Conservation (phyloP, 1,284 basidiomycete genomes). For the Malassezia globosa region DNA sequence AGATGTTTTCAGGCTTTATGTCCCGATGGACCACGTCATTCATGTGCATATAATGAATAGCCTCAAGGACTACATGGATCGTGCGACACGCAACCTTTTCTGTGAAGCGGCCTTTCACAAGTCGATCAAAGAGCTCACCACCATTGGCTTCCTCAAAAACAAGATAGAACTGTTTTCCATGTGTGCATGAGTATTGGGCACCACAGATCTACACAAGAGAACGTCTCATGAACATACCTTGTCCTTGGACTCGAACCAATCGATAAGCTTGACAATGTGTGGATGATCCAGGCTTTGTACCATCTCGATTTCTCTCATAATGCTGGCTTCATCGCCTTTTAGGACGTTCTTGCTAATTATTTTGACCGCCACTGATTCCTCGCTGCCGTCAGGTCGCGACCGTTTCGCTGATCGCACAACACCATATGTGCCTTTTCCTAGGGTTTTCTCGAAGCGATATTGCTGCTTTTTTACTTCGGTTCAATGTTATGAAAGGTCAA, state of each 20-base stretch:
- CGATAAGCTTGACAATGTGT: slow-evolving; percentile 53
- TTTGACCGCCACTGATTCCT: slow-evolving; percentile 38
- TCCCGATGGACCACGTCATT: slow-evolving; percentile 45
- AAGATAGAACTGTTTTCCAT: slow-evolving; percentile 48
- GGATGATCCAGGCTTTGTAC: slow-evolving; percentile 43
- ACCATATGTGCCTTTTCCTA: slow-evolving; percentile 44
- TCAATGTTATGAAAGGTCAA: neutral
- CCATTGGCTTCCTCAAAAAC: slow-evolving; percentile 48
- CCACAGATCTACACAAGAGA: no score
- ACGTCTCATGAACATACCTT: no score
- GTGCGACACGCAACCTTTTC: slow-evolving; percentile 44
- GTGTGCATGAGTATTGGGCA: slow-evolving; percentile 1
- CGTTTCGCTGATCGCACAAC: slow-evolving; percentile 30
- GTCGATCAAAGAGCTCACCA: slow-evolving; percentile 48
- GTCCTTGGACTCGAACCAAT: slow-evolving; percentile 47
- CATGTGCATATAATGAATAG: slow-evolving; percentile 42
- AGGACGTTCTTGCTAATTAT: slow-evolving; percentile 43
- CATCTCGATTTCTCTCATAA: slow-evolving; percentile 44
- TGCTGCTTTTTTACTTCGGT: slow-evolving; percentile 38
- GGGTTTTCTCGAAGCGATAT: slow-evolving; percentile 42
- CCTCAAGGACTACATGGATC: slow-evolving; percentile 36
- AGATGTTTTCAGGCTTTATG: slow-evolving; percentile 67
- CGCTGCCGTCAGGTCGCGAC: slow-evolving; percentile 14
- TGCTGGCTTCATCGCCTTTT: slow-evolving; percentile 38
- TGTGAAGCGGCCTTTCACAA: slow-evolving; percentile 43